Conservation (phyloP, 2,329 filamentous ascomycete species). For the Massarina eburnea region DNA sequence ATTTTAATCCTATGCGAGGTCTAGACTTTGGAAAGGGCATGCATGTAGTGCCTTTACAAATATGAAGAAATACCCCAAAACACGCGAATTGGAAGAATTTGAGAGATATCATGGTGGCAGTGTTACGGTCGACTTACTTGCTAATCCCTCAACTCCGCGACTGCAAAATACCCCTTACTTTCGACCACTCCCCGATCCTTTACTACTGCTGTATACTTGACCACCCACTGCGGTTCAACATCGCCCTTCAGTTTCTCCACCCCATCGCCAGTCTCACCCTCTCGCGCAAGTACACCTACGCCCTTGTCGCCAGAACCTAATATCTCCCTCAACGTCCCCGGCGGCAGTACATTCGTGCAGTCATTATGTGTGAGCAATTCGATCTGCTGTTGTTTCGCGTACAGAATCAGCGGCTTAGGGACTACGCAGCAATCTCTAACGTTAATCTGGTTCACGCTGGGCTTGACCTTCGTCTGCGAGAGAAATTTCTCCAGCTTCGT, state of each 20-base stretch:
- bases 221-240: conserved; percentile 87
- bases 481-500: conserved; percentile 80
- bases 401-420: conserved; percentile 78
- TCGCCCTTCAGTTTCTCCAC: conserved; percentile 70
- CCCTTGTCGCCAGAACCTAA: conserved; percentile 72
- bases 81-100: background rate
- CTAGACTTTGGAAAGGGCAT: background rate
- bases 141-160: conserved; percentile 62
- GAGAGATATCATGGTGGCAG: background rate
- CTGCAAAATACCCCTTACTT: conserved; percentile 96
- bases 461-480: conserved; percentile 67
- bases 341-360: conserved; percentile 85
- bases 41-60: background rate
- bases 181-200: conserved; percentile 93
- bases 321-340: conserved; percentile 81
- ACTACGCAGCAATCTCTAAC: conserved; percentile 94
- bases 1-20: background rate
- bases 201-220: conserved; percentile 95
- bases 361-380: conserved; percentile 93
- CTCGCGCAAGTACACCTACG: conserved; percentile 73
- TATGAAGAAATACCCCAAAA: background rate
- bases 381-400: conserved; percentile 81
- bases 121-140: background rate
- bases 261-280: conserved; percentile 39
- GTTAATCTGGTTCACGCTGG: conserved; percentile 93